phyloP scores from a whole-genome alignment of 1,284 basidiomycete genomes.

The Ganoderma boninense region DNA sequence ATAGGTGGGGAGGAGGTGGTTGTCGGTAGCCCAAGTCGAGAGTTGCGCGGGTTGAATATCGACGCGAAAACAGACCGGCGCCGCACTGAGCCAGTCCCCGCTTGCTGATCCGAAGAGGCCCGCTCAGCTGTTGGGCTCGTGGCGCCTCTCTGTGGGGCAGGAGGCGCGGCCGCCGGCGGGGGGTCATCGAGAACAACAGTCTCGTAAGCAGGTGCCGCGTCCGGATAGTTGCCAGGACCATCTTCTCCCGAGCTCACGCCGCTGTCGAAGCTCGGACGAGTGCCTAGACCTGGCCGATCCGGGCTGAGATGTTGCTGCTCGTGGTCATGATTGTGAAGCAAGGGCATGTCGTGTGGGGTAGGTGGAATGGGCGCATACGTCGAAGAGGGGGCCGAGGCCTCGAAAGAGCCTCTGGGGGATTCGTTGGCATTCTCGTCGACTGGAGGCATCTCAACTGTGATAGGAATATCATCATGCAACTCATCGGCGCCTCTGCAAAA shows the following conservation, averaged over 20 bases:
- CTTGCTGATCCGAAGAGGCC: slow-evolving; percentile 14
- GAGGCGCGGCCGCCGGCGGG: slow-evolving; percentile 5
- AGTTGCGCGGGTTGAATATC: slow-evolving; percentile 38
- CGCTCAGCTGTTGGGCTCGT: slow-evolving; percentile 18
- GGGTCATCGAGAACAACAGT: slow-evolving; percentile 47
- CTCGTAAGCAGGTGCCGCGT: slow-evolving; percentile 74
- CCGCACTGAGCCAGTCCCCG: slow-evolving; percentile 20
- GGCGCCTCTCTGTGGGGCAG: neutral
- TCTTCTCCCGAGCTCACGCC: slow-evolving; percentile 31
- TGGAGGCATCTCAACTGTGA: slow-evolving; percentile 44
- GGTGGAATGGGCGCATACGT: slow-evolving; percentile 37
- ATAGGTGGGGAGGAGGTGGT: slow-evolving; percentile 14
- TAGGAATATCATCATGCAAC: slow-evolving; percentile 44
- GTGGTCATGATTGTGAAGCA: slow-evolving; percentile 33
- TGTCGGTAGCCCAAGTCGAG: slow-evolving; percentile 15
- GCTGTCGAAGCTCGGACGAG: slow-evolving; percentile 38
- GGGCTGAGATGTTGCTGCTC: slow-evolving; percentile 20
- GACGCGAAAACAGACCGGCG: slow-evolving; percentile 35
- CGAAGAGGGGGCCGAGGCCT: slow-evolving; percentile 28
- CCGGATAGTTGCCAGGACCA: slow-evolving; percentile 47
- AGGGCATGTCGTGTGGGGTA: slow-evolving; percentile 35
- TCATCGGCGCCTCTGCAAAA: slow-evolving; percentile 48
- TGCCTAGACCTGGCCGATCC: slow-evolving; percentile 1
- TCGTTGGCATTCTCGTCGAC: slow-evolving; percentile 43
- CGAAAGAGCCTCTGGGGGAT: slow-evolving; percentile 30